Percentiles rank a stretch among this genome's conserved stretches.
Evolutionary conservation across 257 asterid species (phyloP).

Genomic region (Solanum habrochaites): DNA sequence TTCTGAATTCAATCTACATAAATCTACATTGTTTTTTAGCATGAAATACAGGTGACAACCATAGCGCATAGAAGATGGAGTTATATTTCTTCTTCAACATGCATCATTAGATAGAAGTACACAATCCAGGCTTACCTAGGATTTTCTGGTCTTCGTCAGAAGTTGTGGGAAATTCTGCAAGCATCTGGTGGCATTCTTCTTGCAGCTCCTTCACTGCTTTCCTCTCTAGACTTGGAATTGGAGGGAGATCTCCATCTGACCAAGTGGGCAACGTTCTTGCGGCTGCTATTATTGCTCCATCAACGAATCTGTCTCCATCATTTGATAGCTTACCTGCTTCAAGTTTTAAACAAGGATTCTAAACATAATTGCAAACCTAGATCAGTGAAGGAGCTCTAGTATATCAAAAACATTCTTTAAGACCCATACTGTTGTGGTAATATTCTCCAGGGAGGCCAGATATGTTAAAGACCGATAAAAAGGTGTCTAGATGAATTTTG

Average conservation of each 20-base stretch:
- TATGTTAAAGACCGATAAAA: constrained; percentile 82
- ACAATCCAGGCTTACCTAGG: constrained; percentile 41
- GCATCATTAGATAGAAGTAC: not conserved
- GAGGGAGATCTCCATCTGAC: constrained; percentile 90
- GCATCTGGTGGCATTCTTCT: constrained; percentile 88
- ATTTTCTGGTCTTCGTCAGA: constrained; percentile 61
- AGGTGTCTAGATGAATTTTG: constrained; percentile 69
- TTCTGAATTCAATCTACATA: not conserved
- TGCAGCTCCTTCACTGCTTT: constrained; percentile 81
- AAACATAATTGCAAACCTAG: constrained; percentile 6
- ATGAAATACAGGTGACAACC: not conserved
- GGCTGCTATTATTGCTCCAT: constrained; percentile 93
- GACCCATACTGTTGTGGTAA: constrained; percentile 60
- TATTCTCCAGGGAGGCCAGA: constrained; percentile 87
- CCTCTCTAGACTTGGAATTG: constrained; percentile 74
- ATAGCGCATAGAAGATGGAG: not conserved
- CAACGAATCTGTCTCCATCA: constrained; percentile 49
- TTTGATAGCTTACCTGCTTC: constrained; percentile 63
- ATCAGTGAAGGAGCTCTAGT: not conserved
- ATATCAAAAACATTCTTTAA: not conserved
- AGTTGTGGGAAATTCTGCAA: constrained; percentile 58
- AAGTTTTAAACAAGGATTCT: constrained; percentile 5
- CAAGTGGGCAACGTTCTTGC: constrained; percentile 92
- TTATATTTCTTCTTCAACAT: not conserved
- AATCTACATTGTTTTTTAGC: not conserved